Conservation (phyloP, 306 rosid species). For the Prunus dulcis region DNA sequence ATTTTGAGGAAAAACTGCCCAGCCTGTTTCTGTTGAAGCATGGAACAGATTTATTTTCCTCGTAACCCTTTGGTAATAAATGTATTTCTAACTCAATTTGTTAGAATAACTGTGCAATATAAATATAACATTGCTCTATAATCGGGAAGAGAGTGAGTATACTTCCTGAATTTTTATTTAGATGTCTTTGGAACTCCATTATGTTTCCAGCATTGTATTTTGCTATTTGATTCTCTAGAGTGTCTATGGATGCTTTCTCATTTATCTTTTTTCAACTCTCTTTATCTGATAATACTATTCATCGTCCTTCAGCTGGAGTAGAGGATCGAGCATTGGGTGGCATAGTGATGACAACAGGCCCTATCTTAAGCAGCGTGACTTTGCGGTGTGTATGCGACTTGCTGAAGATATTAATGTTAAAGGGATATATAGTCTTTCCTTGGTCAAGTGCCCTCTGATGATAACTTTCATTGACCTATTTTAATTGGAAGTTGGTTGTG, state of each 20-base stretch:
- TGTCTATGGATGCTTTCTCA: background rate
- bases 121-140: too few species aligned
- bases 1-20: too few species aligned
- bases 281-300: constrained; percentile 14
- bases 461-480: background rate
- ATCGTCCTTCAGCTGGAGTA: constrained; percentile 59
- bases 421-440: background rate
- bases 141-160: background rate
- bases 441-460: background rate
- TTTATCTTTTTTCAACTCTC: constrained; percentile 2
- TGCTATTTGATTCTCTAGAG: background rate
- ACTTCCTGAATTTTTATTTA: background rate
- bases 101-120: too few species aligned
- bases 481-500: background rate
- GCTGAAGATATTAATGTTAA: background rate
- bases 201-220: background rate
- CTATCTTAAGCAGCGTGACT: constrained; percentile 79
- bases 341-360: constrained; percentile 93
- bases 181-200: background rate
- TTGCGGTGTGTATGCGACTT: constrained; percentile 52
- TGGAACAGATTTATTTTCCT: too few species aligned
- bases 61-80: too few species aligned
- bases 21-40: too few species aligned
- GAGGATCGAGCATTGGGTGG: constrained; percentile 95
- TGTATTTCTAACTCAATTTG: too few species aligned